phyloP scores from a whole-genome alignment of 83 land plant genomes.

The Picea mariana region DNA sequence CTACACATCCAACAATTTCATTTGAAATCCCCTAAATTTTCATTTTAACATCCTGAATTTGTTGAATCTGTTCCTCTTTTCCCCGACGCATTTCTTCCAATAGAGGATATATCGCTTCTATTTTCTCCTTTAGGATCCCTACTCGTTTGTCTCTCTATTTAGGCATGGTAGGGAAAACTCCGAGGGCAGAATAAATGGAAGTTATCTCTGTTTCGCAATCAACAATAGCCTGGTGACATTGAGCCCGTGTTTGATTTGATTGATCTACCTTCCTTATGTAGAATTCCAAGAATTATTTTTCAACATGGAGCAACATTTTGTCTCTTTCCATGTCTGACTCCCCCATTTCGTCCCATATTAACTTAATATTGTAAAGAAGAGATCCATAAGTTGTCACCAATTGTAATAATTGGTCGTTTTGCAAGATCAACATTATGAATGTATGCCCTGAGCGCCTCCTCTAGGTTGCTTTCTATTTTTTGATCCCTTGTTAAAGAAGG shows the following conservation, averaged over 20 bases:
- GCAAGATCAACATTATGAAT: conserved; percentile 6
- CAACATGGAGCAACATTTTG: conserved; percentile 74
- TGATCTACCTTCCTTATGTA: conserved; percentile 79
- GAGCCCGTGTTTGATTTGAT: conserved; percentile 59
- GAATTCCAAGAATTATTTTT: conserved; percentile 73
- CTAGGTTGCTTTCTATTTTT: no score
- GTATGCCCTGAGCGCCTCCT: no score
- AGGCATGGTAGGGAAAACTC: conserved; percentile 61
- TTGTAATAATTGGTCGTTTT: conserved; percentile 44
- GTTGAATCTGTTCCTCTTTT: conserved; percentile 42
- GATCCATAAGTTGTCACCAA: conserved; percentile 68
- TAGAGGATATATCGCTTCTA: conserved; percentile 38
- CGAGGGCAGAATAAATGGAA: conserved; percentile 27
- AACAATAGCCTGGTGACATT: conserved; percentile 64
- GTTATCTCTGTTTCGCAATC: conserved; percentile 71
- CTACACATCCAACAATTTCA: conserved; percentile 35
- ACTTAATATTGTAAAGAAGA: conserved; percentile 64
- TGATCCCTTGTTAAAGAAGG: no score
- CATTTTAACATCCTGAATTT: conserved; percentile 50
- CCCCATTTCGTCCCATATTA: conserved; percentile 88
- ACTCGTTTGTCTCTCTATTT: conserved; percentile 43
- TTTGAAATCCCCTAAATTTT: conserved; percentile 41
- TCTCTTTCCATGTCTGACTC: conserved; percentile 68
- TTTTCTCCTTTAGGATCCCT: conserved; percentile 57
- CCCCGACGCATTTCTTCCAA: conserved; percentile 65